Conservation (phyloP, 805 yeast genomes). For the Komagataella mondaviorum region DNA sequence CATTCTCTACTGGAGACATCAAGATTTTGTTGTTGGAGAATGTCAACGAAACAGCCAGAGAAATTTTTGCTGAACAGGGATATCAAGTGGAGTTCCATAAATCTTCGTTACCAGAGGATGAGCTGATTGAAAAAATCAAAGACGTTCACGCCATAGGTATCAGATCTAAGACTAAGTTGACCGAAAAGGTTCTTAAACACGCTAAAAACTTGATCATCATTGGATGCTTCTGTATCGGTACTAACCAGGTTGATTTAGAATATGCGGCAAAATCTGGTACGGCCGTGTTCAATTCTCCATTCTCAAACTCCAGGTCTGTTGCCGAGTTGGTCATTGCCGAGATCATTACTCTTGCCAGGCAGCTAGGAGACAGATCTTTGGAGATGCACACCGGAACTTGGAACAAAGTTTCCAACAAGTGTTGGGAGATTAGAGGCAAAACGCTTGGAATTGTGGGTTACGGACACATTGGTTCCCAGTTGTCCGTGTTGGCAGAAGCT, state of each 20-base stretch:
- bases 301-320: conserved; percentile 95
- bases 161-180: conserved; percentile 90
- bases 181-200: conserved; percentile 62
- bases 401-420: conserved; percentile 90
- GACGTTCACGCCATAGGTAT: conserved; percentile 96
- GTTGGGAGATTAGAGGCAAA: conserved; percentile 99
- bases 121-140: conserved; percentile 83
- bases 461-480: conserved; percentile 97
- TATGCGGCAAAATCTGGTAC: conserved; percentile 87
- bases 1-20: conserved; percentile 91
- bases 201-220: conserved; percentile 83
- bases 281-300: conserved; percentile 96
- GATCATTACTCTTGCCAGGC: conserved; percentile 88
- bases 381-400: conserved; percentile 95
- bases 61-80: conserved; percentile 78
- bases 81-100: conserved; percentile 94
- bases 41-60: conserved; percentile 85
- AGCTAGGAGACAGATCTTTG: conserved; percentile 89
- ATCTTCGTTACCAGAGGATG: conserved; percentile 82
- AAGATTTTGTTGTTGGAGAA: conserved; percentile 85
- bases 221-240: conserved; percentile 99
- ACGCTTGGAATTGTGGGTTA: conserved; percentile 95
- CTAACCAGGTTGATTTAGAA: conserved; percentile 91
- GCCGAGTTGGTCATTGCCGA: conserved; percentile 97
- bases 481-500: conserved; percentile 92